Conservation (phyloP, 78 protist species). For the Tieghemostelium lacteum region DNA sequence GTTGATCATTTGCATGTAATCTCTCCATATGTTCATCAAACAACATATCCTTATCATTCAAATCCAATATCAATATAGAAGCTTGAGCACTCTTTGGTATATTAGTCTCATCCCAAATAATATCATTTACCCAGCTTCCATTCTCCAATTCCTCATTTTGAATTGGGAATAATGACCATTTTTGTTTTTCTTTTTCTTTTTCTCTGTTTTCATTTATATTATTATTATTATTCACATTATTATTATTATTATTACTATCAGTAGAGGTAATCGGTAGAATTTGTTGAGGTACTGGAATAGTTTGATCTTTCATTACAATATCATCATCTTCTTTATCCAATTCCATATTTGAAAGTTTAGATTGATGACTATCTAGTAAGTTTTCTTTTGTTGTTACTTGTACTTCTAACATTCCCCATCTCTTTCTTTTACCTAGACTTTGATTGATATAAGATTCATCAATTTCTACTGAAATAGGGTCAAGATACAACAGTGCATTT, state of each 20-base stretch:
- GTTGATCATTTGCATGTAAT: background rate
- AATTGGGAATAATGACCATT: constrained; percentile 72
- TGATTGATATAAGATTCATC: background rate
- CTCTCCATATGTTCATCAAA: constrained; percentile 64
- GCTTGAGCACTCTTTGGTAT: background rate
- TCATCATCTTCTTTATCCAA: background rate
- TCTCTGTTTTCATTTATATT: background rate
- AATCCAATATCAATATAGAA: constrained; percentile 29
- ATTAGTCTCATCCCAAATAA: constrained; percentile 80
- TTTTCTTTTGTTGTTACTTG: background rate
- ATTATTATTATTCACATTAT: too few relatives aligned
- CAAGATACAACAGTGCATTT: background rate
- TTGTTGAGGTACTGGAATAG: background rate
- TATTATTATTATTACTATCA: constrained; percentile 17
- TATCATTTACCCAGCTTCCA: constrained; percentile 71
- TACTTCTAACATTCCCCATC: background rate
- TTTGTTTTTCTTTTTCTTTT: background rate
- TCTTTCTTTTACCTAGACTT: background rate
- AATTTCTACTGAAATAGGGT: background rate
- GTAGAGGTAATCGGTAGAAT: background rate
- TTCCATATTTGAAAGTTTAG: background rate
- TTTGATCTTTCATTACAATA: background rate
- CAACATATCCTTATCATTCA: constrained; percentile 43
- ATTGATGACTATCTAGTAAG: too few relatives aligned
- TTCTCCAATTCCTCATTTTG: constrained; percentile 28